These are phyloP conservation scores for Heliamphora exappendiculata DNA, from an alignment of 148 eudicot genomes.

Conservation along the genomic window DNA sequence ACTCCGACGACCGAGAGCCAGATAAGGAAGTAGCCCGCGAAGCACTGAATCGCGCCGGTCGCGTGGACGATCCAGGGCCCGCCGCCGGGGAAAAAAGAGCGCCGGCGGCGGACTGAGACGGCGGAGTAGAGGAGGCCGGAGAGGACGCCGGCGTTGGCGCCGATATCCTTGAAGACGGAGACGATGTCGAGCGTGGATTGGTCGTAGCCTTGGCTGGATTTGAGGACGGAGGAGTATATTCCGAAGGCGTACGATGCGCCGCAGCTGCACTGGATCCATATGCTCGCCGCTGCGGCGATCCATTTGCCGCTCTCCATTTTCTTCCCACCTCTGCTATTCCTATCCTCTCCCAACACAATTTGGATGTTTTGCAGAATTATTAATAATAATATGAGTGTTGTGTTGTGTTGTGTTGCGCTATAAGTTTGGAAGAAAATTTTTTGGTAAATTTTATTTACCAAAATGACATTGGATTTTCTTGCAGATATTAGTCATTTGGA, in stretches of 20 bases:
- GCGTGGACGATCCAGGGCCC: conserved; percentile 64
- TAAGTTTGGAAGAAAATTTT: too few relatives aligned
- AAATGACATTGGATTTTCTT: too few relatives aligned
- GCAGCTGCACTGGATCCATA: conserved; percentile 73
- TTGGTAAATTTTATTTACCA: too few relatives aligned
- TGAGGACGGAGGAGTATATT: conserved; percentile 68
- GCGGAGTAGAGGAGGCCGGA: conserved; percentile 79
- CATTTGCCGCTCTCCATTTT: conserved; percentile 47
- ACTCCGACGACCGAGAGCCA: conserved; percentile 73
- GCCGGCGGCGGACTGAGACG: conserved; percentile 13
- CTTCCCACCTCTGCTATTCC: background rate
- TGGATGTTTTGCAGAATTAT: too few relatives aligned
- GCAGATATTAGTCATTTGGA: too few relatives aligned
- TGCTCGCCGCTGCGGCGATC: conserved; percentile 62
- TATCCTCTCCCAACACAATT: too few relatives aligned
- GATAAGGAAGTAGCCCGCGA: conserved; percentile 64
- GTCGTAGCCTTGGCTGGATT: conserved; percentile 59
- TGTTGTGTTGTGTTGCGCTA: too few relatives aligned
- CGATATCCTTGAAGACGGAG: conserved; percentile 91
- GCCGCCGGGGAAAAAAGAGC: background rate
- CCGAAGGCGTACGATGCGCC: conserved; percentile 82
- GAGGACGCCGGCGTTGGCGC: conserved; percentile 78
- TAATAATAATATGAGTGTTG: too few relatives aligned
- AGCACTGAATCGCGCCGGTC: conserved; percentile 62
- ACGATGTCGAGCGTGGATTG: conserved; percentile 82